Evolutionary conservation across 1,284 basidiomycete genomes (phyloP).

Genomic region (Uromyces viciae-fabae): DNA sequence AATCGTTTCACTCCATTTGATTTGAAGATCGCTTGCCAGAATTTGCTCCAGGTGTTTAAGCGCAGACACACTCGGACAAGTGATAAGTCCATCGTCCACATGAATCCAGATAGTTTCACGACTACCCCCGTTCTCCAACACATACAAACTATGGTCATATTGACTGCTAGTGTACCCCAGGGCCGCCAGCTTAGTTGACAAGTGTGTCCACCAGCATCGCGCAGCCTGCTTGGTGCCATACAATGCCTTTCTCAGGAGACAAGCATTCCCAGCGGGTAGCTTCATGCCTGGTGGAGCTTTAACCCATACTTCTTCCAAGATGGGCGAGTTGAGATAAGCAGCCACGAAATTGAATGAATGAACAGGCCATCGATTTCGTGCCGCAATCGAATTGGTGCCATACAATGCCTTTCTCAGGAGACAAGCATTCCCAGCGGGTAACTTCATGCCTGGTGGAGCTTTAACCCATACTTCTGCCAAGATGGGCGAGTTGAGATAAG

Average conservation of each 20-base stretch:
- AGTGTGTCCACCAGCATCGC: conserved; percentile 27
- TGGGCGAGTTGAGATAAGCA: not conserved
- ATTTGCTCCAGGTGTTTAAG: not conserved
- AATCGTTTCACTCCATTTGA: not conserved
- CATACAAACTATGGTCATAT: conserved; percentile 12
- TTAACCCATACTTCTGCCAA: conserved; percentile 18
- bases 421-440: not conserved
- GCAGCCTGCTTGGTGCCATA: conserved; percentile 13
- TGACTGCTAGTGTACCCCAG: not conserved
- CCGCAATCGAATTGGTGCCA: not conserved
- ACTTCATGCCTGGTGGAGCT: not conserved
- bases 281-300: not conserved
- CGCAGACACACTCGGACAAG: not conserved
- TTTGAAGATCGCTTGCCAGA: not conserved
- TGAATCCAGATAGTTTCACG: conserved; percentile 7
- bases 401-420: too few species aligned
- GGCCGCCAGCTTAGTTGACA: not conserved
- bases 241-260: not conserved
- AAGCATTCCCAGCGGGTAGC: not conserved
- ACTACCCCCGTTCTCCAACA: not conserved
- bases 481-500: conserved; percentile 13
- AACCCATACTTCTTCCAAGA: not conserved
- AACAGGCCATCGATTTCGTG: not conserved
- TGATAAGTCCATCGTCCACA: conserved; percentile 26
- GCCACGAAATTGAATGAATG: not conserved